These are phyloP conservation scores for Penicillium sp. DNA, from an alignment of 2,329 filamentous ascomycete species.

Conservation along the genomic window DNA sequence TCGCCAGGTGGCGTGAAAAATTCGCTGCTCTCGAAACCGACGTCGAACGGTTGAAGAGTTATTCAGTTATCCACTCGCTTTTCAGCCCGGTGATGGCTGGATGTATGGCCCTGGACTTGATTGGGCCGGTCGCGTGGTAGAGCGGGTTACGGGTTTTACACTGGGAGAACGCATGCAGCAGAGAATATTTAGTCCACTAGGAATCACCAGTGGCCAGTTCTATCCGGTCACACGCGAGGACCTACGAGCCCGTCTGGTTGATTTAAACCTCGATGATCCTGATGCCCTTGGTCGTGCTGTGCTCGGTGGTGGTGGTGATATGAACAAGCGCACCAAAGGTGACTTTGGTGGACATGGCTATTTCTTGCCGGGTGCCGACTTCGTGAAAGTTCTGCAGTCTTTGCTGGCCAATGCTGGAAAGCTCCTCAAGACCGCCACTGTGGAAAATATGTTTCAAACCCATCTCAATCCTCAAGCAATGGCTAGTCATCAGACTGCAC, in stretches of 20 bases:
- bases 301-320: conserved; percentile 34
- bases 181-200: conserved; percentile 48
- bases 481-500: conserved; percentile 25
- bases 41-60: conserved; percentile 43
- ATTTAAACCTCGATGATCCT: conserved; percentile 42
- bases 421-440: conserved; percentile 27
- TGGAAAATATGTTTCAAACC: conserved; percentile 30
- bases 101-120: conserved; percentile 52
- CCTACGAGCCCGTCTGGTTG: conserved; percentile 36
- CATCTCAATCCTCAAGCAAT: conserved; percentile 30
- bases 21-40: conserved; percentile 21
- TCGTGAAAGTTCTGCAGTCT: conserved; percentile 31
- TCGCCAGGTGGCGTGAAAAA: conserved; percentile 39
- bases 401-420: conserved; percentile 32
- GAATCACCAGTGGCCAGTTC: conserved; percentile 42
- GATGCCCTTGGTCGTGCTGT: conserved; percentile 37
- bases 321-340: conserved; percentile 29
- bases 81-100: conserved; percentile 55
- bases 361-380: conserved; percentile 33
- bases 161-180: conserved; percentile 48
- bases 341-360: conserved; percentile 50
- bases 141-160: conserved; percentile 45
- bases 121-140: conserved; percentile 55
- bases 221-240: conserved; percentile 40
- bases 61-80: conserved; percentile 48